Percentiles rank a stretch among this genome's conserved stretches.
phyloP scores from a whole-genome alignment of 352 stramenopile genomes.

The Pythium apleroticum region DNA sequence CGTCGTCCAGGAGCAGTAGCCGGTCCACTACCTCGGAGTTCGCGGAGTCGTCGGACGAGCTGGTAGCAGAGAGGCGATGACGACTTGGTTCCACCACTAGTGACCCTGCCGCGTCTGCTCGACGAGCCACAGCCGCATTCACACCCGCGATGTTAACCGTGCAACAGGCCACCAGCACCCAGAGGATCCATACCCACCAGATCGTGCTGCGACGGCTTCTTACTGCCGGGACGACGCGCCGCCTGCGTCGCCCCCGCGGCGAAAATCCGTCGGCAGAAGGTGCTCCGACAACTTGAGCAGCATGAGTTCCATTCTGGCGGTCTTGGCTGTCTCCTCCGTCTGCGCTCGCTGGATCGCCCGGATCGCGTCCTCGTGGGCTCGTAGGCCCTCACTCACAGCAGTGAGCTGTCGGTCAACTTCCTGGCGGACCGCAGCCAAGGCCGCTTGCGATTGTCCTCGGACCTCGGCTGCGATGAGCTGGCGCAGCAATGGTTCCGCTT shows the following conservation, averaged over 20 bases:
- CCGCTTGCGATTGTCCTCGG: neutral
- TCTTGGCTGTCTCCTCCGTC: neutral
- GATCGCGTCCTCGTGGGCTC: neutral
- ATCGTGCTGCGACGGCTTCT: neutral
- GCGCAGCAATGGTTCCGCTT: neutral
- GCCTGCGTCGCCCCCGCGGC: neutral
- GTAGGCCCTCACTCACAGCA: neutral
- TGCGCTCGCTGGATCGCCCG: neutral
- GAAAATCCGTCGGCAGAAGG: neutral
- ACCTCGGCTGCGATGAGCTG: slow-evolving; percentile 1
- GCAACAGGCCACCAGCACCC: neutral
- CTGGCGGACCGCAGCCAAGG: neutral
- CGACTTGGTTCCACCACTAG: neutral
- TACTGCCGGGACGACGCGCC: neutral
- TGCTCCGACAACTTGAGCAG: neutral
- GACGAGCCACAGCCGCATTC: too few relatives aligned
- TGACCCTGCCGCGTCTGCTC: too few relatives aligned
- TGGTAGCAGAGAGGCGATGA: neutral
- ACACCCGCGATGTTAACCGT: too few relatives aligned
- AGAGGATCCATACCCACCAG: neutral
- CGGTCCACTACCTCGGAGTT: slow-evolving; percentile 1
- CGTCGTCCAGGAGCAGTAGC: neutral
- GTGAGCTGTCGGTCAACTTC: neutral
- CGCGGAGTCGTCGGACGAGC: slow-evolving; percentile 2
- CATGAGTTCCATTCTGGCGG: neutral